Evolutionary conservation across 2,329 filamentous ascomycete genomes (phyloP).

Genomic region (Pezicula neosporulosa): DNA sequence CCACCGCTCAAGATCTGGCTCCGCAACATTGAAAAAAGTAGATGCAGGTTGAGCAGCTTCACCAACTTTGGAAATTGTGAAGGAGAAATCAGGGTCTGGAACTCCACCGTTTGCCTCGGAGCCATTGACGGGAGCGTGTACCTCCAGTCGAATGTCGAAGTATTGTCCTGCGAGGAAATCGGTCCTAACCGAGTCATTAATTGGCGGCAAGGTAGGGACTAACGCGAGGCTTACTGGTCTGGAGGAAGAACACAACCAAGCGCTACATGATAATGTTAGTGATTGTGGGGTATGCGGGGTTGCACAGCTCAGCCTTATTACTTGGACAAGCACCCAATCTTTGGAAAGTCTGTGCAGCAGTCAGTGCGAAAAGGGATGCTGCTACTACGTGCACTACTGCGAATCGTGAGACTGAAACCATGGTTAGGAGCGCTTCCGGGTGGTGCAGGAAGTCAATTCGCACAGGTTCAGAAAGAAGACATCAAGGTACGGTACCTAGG

Average conservation of each 20-base stretch:
- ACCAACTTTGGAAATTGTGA: slow-evolving; percentile 67
- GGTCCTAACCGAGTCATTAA: slow-evolving; percentile 39
- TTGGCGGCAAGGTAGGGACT: slow-evolving; percentile 1
- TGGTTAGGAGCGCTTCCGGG: slow-evolving; percentile 10
- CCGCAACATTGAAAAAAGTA: slow-evolving; percentile 65
- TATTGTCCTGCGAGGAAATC: slow-evolving; percentile 82
- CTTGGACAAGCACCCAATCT: slow-evolving; percentile 54
- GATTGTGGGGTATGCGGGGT: neutral
- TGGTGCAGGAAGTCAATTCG: neutral
- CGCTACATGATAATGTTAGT: slow-evolving; percentile 17
- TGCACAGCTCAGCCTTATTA: slow-evolving; percentile 5
- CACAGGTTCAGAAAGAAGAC: slow-evolving; percentile 12
- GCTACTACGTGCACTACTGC: slow-evolving; percentile 31
- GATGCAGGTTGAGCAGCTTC: slow-evolving; percentile 50
- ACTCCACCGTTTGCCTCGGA: slow-evolving; percentile 67
- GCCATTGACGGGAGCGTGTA: slow-evolving; percentile 78
- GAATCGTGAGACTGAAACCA: slow-evolving; percentile 22
- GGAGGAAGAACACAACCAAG: slow-evolving; percentile 59
- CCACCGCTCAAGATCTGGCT: slow-evolving; percentile 77
- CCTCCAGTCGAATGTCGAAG: slow-evolving; percentile 78
- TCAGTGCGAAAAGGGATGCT: slow-evolving; percentile 35
- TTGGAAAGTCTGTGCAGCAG: slow-evolving; percentile 54
- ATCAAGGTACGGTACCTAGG: slow-evolving; percentile 29
- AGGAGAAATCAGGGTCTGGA: slow-evolving; percentile 72
- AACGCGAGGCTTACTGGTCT: slow-evolving; percentile 40